Conservation (phyloP, 805 yeast species). For the Allodekkera sacchari region DNA sequence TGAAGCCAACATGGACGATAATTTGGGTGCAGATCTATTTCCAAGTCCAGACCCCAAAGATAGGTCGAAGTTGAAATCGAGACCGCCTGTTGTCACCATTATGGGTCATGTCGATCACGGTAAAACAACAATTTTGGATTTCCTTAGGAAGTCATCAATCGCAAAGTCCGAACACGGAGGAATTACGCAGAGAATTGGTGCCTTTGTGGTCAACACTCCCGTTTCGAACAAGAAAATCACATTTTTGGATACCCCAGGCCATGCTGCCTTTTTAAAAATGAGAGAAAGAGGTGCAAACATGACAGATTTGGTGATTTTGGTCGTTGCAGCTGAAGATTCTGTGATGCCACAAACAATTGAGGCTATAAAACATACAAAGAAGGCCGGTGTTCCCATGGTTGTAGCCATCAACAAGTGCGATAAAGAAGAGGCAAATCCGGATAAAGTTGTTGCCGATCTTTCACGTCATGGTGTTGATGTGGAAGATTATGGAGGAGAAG, state of each 20-base stretch:
- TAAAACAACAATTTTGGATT: slow-evolving; percentile 88
- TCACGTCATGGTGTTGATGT: slow-evolving; percentile 71
- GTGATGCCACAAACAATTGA: slow-evolving; percentile 97
- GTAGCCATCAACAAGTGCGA: slow-evolving; percentile 94
- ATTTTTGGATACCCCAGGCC: slow-evolving; percentile 96
- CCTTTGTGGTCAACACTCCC: slow-evolving; percentile 82
- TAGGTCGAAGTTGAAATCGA: slow-evolving; percentile 38
- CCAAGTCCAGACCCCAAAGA: slow-evolving; percentile 47
- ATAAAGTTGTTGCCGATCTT: slow-evolving; percentile 70
- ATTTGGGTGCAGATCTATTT: slow-evolving; percentile 51
- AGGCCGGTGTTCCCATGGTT: slow-evolving; percentile 72
- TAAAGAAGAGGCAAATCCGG: slow-evolving; percentile 65
- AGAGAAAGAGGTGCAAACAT: slow-evolving; percentile 92
- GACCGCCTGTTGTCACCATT: slow-evolving; percentile 94
- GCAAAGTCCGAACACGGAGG: slow-evolving; percentile 90
- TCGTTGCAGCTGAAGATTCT: slow-evolving; percentile 95
- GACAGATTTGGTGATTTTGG: slow-evolving; percentile 86
- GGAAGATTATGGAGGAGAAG: slow-evolving; percentile 93
- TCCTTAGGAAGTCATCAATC: slow-evolving; percentile 73
- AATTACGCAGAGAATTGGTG: slow-evolving; percentile 97
- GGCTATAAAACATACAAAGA: slow-evolving; percentile 87
- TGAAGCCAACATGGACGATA: slow-evolving; percentile 48
- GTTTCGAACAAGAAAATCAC: slow-evolving; percentile 69
- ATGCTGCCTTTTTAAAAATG: slow-evolving; percentile 94
- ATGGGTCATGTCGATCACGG: slow-evolving; percentile 99